phyloP scores from a whole-genome alignment of 257 asterid genomes.

The Solanum arcanum region DNA sequence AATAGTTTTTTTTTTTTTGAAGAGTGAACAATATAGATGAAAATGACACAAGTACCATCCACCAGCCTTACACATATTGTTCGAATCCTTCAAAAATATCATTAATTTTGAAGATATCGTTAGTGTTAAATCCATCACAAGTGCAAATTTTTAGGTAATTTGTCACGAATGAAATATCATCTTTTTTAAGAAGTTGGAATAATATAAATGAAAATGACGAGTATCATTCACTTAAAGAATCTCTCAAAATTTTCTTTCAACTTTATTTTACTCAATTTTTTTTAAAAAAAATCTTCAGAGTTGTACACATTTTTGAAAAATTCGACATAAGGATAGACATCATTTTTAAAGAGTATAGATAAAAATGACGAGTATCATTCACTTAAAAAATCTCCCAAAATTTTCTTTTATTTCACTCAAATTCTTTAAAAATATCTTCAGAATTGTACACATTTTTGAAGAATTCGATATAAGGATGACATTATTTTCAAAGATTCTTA shows the following conservation, averaged over 20 bases:
- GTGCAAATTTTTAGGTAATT: background rate
- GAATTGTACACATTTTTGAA: background rate
- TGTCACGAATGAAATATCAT: fast-evolving
- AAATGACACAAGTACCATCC: too few species aligned
- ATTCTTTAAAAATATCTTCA: background rate
- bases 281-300: too few species aligned
- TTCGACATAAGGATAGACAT: too few species aligned
- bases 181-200: background rate
- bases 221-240: too few species aligned
- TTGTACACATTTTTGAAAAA: too few species aligned
- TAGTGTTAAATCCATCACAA: fast-evolving
- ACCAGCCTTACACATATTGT: too few species aligned
- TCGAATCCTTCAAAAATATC: background rate
- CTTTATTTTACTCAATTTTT: too few species aligned
- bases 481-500: background rate
- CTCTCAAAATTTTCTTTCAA: too few species aligned
- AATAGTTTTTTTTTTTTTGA: background rate
- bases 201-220: too few species aligned
- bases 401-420: background rate
- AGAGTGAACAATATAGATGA: too few species aligned
- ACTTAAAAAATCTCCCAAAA: background rate
- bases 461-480: background rate
- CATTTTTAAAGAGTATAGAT: background rate
- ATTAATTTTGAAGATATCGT: too few species aligned
- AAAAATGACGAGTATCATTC: background rate